Conservation (phyloP, 441 rosid genomes). For the Mallotus japonicus region DNA sequence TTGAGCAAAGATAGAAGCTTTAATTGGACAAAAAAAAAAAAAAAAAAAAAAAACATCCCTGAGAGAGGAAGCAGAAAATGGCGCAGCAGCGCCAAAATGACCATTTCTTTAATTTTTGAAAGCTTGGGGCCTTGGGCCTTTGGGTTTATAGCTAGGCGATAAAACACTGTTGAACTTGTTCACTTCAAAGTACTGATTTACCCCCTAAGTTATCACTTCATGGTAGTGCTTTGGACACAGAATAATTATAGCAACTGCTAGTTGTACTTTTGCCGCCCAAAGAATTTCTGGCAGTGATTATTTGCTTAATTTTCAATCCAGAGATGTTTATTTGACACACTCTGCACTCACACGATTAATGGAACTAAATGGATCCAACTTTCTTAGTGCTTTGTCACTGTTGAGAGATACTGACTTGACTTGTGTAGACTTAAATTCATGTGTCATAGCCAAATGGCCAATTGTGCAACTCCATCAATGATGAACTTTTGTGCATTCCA, state of each 20-base stretch:
- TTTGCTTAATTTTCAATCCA: constrained; percentile 4
- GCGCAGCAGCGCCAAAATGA: background rate
- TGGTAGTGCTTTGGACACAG: background rate
- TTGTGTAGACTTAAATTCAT: no score
- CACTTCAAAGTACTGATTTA: background rate
- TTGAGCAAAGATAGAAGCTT: background rate
- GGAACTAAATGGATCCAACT: background rate
- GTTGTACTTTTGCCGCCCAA: background rate
- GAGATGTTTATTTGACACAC: background rate
- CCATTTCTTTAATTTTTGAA: background rate
- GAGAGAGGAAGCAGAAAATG: background rate
- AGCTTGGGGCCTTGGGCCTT: no score
- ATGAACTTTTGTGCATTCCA: no score
- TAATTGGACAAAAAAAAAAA: background rate
- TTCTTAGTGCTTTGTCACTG: background rate
- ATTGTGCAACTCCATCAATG: no score
- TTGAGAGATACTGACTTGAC: background rate
- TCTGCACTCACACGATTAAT: background rate
- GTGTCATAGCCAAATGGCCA: no score
- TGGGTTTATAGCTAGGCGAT: background rate
- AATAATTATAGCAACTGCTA: background rate
- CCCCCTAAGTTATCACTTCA: background rate
- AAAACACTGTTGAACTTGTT: background rate
- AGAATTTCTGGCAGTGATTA: background rate
- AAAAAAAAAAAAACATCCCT: background rate